A percentile compares a stretch with the other conserved stretches of the same genome.
Conservation (phyloP, 2,329 filamentous ascomycete species). For the Chrysoporthe cubensis region DNA sequence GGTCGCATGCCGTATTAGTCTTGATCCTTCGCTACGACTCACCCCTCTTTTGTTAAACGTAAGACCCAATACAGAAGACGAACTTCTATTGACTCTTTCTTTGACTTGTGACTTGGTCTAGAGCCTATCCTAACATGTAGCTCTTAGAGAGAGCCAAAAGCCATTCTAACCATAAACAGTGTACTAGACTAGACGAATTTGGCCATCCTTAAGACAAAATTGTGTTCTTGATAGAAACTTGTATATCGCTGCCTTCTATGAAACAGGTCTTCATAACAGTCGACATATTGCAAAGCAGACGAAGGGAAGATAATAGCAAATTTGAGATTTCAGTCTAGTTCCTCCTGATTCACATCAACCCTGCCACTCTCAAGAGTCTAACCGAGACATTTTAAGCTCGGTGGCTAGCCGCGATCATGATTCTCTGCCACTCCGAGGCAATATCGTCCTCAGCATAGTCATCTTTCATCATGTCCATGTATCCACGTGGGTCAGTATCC, state of each 20-base stretch:
- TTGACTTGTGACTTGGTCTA: too few species aligned
- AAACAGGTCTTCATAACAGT: not conserved
- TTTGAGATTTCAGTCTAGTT: not conserved
- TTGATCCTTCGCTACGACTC: too few species aligned
- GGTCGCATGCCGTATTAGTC: too few species aligned
- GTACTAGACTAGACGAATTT: not conserved
- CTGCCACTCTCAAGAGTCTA: not conserved
- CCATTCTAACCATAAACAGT: too few species aligned
- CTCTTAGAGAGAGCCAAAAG: too few species aligned
- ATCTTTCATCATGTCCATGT: not conserved
- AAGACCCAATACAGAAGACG: too few species aligned
- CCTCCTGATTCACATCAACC: not conserved
- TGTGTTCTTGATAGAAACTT: not conserved
- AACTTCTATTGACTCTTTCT: too few species aligned
- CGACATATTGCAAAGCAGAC: not conserved
- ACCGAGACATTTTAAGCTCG: not conserved
- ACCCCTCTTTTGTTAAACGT: too few species aligned
- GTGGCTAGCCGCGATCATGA: constrained; percentile 1
- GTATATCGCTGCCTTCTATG: not conserved
- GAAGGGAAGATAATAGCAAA: not conserved
- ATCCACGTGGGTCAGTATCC: not conserved
- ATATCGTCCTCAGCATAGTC: not conserved
- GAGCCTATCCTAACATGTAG: too few species aligned
- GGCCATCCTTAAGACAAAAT: not conserved
- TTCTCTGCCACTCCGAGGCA: not conserved